A percentile compares a stretch with the other conserved stretches of the same genome.
Evolutionary conservation across 768 basidiomycete species (phyloP).

Genomic region (Xerocomellus chrysenteron): DNA sequence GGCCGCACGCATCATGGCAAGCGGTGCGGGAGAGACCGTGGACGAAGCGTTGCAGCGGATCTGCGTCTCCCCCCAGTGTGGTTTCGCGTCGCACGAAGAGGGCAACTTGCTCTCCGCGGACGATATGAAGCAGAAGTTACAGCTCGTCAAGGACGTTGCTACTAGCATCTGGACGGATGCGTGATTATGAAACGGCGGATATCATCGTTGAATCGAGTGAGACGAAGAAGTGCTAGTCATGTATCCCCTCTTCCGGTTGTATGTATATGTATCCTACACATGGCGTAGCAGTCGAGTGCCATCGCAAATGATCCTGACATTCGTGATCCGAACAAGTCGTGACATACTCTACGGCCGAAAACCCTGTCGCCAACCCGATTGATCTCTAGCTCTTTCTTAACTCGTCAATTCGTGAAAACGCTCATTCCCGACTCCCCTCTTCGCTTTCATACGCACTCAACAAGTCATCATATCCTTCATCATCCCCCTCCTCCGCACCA

Average conservation of each 20-base stretch:
- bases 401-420: background rate
- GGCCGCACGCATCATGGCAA: constrained; percentile 44
- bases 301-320: background rate
- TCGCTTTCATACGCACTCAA: constrained; percentile 83
- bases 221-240: no score
- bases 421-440: constrained; percentile 41
- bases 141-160: constrained; percentile 37
- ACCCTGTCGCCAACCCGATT: constrained; percentile 1
- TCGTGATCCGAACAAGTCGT: background rate
- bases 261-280: background rate
- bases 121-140: constrained; percentile 34
- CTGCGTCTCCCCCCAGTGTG: constrained; percentile 50
- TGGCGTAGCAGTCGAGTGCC: background rate
- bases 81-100: constrained; percentile 47
- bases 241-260: background rate
- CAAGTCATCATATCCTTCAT: constrained; percentile 72
- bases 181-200: background rate
- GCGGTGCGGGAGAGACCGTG: constrained; percentile 35
- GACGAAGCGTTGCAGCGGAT: constrained; percentile 41
- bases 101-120: constrained; percentile 40
- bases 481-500: constrained; percentile 75
- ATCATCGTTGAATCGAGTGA: background rate
- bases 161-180: constrained; percentile 35
- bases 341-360: background rate
- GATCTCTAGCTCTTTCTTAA: background rate